Percentiles rank a stretch among this genome's conserved stretches.
These are phyloP conservation scores for Chalciporus sphaerocephalus DNA, from an alignment of 768 basidiomycete species.

Conservation along the genomic window DNA sequence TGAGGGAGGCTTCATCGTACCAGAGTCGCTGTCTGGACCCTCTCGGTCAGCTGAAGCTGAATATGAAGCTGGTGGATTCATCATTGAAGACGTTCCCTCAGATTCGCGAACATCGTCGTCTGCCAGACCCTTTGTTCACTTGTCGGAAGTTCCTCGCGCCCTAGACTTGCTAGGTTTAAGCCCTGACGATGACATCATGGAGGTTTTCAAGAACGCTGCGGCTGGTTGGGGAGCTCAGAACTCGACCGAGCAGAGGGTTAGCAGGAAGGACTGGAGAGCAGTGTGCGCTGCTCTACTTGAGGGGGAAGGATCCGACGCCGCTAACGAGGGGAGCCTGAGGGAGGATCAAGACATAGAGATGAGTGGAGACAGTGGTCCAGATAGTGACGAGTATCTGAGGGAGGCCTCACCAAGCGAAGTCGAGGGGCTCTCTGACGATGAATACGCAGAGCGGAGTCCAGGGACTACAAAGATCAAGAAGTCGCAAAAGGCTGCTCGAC, in stretches of 20 bases:
- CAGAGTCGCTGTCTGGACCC: constrained; percentile 17
- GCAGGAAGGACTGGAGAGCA: constrained; percentile 70
- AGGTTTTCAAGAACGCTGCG: constrained; percentile 72
- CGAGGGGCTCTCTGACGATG: constrained; percentile 29
- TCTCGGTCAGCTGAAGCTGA: constrained; percentile 4
- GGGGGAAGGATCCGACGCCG: constrained; percentile 29
- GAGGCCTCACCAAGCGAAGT: constrained; percentile 23
- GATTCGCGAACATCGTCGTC: constrained; percentile 4
- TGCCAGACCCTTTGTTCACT: constrained; percentile 38
- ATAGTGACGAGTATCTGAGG: constrained; percentile 27
- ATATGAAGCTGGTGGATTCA: constrained; percentile 30
- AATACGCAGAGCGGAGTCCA: constrained; percentile 22
- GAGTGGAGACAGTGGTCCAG: constrained; percentile 26
- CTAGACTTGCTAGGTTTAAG: constrained; percentile 61
- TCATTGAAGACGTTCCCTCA: constrained; percentile 22
- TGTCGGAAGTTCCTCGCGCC: constrained; percentile 57
- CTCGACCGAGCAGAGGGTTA: constrained; percentile 39
- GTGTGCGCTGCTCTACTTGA: constrained; percentile 75
- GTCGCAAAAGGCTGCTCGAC: constrained; percentile 2
- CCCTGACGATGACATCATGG: constrained; percentile 68
- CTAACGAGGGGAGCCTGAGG: constrained; percentile 8
- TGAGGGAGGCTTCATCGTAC: constrained; percentile 35
- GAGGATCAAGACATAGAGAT: constrained; percentile 19
- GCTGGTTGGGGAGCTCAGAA: constrained; percentile 56
- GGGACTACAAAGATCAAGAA: constrained; percentile 8